phyloP scores from a whole-genome alignment of 108 stramenopile species.

The Parietichytrium sp. region DNA sequence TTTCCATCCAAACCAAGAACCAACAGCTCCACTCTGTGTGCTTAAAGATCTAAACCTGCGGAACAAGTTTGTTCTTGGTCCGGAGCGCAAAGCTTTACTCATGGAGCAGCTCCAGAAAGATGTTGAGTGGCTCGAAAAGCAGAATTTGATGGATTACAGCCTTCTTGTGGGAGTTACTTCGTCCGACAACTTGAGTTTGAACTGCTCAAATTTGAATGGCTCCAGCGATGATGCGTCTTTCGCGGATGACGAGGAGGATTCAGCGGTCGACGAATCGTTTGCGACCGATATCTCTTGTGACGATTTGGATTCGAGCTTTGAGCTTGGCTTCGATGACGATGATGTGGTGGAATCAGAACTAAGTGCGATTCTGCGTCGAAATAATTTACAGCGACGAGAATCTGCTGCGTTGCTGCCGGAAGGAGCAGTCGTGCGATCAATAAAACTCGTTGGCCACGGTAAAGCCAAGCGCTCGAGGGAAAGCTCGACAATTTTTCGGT shows the following conservation, averaged over 20 bases:
- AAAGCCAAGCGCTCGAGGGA: constrained; percentile 15
- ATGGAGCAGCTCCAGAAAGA: constrained; percentile 4
- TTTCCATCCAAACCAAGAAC: not conserved
- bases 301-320: too few species aligned
- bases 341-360: not conserved
- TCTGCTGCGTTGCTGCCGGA: not conserved
- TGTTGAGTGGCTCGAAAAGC: not conserved
- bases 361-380: constrained; percentile 9
- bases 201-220: too few species aligned
- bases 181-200: not conserved
- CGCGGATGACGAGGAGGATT: too few species aligned
- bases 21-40: too few species aligned
- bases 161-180: constrained; percentile 21
- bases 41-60: constrained; percentile 9
- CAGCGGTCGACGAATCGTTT: too few species aligned
- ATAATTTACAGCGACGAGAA: not conserved
- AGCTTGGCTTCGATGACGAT: not conserved
- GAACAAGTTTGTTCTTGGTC: not conserved
- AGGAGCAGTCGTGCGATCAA: not conserved
- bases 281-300: too few species aligned
- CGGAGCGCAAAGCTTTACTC: not conserved
- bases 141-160: constrained; percentile 19
- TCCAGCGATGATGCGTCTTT: too few species aligned
- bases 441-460: constrained; percentile 27
- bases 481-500: constrained; percentile 22